phyloP scores from a whole-genome alignment of 2,329 filamentous ascomycete species.

The Delphinella strobiligena region DNA sequence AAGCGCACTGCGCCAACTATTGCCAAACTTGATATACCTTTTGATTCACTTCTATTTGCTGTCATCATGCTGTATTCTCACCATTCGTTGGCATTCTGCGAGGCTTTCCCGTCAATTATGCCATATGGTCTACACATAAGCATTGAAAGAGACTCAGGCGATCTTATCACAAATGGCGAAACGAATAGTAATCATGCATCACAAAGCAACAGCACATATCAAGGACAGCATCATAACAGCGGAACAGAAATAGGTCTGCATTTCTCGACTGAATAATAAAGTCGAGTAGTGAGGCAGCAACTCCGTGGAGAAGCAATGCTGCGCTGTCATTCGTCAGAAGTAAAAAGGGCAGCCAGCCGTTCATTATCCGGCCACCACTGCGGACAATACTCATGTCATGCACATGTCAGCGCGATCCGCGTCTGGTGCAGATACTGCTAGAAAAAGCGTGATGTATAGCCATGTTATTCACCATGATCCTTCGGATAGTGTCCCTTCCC shows the following conservation, averaged over 20 bases:
- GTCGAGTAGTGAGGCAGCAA: background rate
- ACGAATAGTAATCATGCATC: background rate
- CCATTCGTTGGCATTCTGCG: no score
- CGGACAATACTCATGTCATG: no score
- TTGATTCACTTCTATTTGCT: background rate
- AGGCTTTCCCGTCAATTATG: no score
- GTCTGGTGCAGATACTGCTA: no score
- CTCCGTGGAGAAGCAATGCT: background rate
- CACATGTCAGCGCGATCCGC: no score
- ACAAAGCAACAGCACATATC: background rate
- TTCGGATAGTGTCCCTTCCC: no score
- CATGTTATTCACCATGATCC: no score
- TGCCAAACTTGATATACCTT: background rate
- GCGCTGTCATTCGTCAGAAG: background rate
- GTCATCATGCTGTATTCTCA: no score
- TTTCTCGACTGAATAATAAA: background rate
- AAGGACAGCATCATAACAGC: background rate
- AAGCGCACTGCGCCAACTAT: background rate
- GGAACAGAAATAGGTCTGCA: background rate
- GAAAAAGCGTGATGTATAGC: no score
- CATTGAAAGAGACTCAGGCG: no score
- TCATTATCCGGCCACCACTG: background rate
- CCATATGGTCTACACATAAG: no score
- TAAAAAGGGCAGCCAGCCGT: background rate
- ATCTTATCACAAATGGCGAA: no score